These are phyloP conservation scores for Corymbia maculata DNA, from an alignment of 345 rosid species.

Conservation along the genomic window DNA sequence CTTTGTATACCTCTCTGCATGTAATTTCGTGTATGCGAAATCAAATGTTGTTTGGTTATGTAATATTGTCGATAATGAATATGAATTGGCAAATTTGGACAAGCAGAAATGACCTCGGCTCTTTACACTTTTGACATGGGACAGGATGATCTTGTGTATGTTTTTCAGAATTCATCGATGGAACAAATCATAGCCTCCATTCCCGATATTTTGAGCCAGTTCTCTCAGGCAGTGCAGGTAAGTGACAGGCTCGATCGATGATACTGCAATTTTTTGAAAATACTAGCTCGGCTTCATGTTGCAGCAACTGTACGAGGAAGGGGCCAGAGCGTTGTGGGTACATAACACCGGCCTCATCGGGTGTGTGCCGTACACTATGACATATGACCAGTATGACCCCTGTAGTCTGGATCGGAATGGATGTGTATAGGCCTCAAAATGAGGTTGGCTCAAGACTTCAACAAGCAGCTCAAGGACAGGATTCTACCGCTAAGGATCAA, in stretches of 20 bases:
- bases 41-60: neutral
- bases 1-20: neutral
- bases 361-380: constrained; percentile 42
- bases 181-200: constrained; percentile 37
- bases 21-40: neutral
- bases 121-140: constrained; percentile 65
- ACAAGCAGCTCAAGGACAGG: constrained; percentile 39
- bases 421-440: constrained; percentile 43
- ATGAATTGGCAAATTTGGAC: neutral
- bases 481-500: constrained; percentile 21
- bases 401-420: constrained; percentile 35
- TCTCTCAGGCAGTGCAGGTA: constrained; percentile 43
- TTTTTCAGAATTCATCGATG: constrained; percentile 28
- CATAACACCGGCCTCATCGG: constrained; percentile 73
- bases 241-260: neutral
- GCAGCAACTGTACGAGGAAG: constrained; percentile 51
- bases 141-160: constrained; percentile 57
- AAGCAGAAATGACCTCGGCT: constrained; percentile 19
- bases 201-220: constrained; percentile 33
- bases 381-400: constrained; percentile 15
- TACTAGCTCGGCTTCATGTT: neutral
- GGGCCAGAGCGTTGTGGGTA: constrained; percentile 72
- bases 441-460: constrained; percentile 51
- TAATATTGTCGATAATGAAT: neutral
- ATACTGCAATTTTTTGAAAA: neutral